Percentiles rank a stretch among this genome's conserved stretches.
Conservation (phyloP, 1,284 basidiomycete genomes). For the Cutaneotrichosporon sp. region DNA sequence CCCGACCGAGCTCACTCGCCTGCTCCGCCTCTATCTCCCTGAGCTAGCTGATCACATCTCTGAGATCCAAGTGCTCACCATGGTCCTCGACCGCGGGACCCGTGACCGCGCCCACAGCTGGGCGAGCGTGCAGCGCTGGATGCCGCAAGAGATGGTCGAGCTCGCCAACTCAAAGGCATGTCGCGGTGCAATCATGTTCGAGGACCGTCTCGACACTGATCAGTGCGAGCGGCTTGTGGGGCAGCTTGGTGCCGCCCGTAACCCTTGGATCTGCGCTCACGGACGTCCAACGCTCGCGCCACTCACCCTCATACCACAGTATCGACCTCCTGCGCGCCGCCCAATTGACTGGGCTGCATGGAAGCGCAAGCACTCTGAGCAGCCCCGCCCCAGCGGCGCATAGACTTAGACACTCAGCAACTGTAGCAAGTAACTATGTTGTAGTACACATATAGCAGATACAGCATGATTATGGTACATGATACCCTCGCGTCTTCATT, state of each 20-base stretch:
- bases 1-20: conserved; percentile 36
- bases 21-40: conserved; percentile 40
- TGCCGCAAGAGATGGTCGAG: conserved; percentile 73
- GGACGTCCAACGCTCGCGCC: conserved; percentile 59
- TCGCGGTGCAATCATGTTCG: conserved; percentile 95
- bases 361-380: not conserved
- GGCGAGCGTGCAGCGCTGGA: conserved; percentile 68
- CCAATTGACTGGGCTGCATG: conserved; percentile 31
- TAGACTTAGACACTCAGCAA: not conserved
- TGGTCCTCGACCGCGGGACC: conserved; percentile 3
- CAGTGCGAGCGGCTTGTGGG: conserved; percentile 71
- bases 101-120: conserved; percentile 45
- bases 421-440: not conserved
- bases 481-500: not conserved
- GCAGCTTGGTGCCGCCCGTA: conserved; percentile 66
- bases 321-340: not conserved
- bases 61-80: conserved; percentile 41
- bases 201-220: conserved; percentile 66
- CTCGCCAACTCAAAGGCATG: conserved; percentile 90
- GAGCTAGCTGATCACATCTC: conserved; percentile 30
- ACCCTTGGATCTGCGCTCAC: conserved; percentile 93
- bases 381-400: not conserved
- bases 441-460: conserved; percentile 12
- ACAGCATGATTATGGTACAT: not conserved
- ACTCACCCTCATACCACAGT: conserved; percentile 34